Evolutionary conservation across 164 flowering plant species (phyloP), one percentile per base, ranked within the genome.

Genomic region (Stephania cephalantha): DNA sequence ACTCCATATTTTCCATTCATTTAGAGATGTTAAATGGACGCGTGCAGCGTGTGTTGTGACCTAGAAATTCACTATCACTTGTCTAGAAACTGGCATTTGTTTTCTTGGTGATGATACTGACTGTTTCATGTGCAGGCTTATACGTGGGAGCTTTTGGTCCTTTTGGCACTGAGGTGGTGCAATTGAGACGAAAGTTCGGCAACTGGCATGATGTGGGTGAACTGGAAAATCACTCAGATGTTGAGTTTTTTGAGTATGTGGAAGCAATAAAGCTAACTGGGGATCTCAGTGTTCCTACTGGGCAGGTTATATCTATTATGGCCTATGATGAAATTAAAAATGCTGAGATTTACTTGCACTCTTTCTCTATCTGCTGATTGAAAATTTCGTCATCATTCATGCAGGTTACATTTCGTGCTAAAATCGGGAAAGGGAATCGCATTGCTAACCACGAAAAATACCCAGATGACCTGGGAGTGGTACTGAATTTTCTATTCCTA

Each of bases 71-170:
- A 55, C 18, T 55, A 12, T 12, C 17, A 55, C 13, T 55, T 9
- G 18, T 18, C n/a, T 55, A 55, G 8, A 55, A 5, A 15, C 5
- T 2, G 18, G 17, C 13, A 55, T 48, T 1, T 48, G 53, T 7
- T 48, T 48, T 48, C 63, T 55, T 55, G 18, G n/a, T 1, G 18
- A 55, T 9, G 63, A 12, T 55, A 55, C 13, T 55, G 63, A 44
- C 25, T 75, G 68, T 69, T 81, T 80, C 76, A 79, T 48, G 46
- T 82, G 78, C 73, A 93, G 97, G 98, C 35, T 83, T 95, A 9
- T 95, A 90, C 78, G 90, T 95, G 75, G 99, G 99, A 79, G 92
- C 98, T 15, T 95, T 93, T 87, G 98, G 97, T 10, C 98, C 97
- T 66, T 90, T 89, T 82, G 98, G 96, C 25, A 86, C 94, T 67